A percentile compares a stretch with the other conserved stretches of the same genome.
These are phyloP conservation scores for Candida endomychidarum DNA, from an alignment of 805 yeast genomes.

Conservation along the genomic window DNA sequence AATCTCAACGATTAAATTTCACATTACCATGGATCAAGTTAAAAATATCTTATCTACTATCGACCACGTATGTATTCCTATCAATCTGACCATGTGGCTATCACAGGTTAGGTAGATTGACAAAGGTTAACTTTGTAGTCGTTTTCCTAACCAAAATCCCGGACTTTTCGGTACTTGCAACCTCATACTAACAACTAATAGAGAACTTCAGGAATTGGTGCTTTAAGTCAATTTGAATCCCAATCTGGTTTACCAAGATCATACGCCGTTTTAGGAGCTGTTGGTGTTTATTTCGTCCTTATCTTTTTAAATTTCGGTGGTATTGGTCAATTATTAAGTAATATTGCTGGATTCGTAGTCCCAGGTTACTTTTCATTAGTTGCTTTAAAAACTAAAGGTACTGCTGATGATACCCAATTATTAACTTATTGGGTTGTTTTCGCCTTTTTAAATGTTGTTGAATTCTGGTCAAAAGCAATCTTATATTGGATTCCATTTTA, in stretches of 20 bases:
- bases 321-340: conserved; percentile 89
- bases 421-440: conserved; percentile 99
- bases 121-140: too few species aligned
- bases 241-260: conserved; percentile 74
- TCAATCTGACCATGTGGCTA: not conserved
- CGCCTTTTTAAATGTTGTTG: conserved; percentile 85
- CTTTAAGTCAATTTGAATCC: conserved; percentile 38
- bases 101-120: too few species aligned
- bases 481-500: conserved; percentile 96
- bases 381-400: conserved; percentile 72
- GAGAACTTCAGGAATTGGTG: conserved; percentile 31
- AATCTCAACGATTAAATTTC: conserved; percentile 6
- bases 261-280: conserved; percentile 71
- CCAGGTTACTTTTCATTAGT: conserved; percentile 88
- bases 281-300: conserved; percentile 66
- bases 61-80: conserved; percentile 42
- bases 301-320: conserved; percentile 92
- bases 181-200: conserved; percentile 15
- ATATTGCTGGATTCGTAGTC: conserved; percentile 84
- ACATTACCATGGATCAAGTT: conserved; percentile 33
- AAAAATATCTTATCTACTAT: conserved; percentile 47
- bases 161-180: too few species aligned
- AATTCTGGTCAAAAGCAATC: conserved; percentile 93
- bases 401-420: conserved; percentile 80
- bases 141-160: too few species aligned